Conservation (phyloP, 192 early-diverging fungal genomes). For the Coemansia sp. region DNA sequence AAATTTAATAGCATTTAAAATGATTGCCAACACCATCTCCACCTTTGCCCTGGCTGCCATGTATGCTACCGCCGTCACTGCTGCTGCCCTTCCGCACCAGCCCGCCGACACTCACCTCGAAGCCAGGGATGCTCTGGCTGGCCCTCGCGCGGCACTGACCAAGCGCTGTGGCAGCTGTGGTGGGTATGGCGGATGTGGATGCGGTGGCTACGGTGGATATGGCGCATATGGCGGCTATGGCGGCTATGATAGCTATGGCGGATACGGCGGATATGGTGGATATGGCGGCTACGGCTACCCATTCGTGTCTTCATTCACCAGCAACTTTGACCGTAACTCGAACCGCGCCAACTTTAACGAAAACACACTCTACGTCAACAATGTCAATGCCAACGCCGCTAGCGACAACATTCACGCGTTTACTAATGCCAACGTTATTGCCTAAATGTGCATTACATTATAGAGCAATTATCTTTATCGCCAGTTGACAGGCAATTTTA, state of each 20-base stretch:
- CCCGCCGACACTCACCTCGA: background rate
- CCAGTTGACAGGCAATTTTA: too few relatives aligned
- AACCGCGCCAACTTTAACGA: constrained; percentile 26
- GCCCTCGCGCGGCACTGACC: background rate
- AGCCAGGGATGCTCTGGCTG: background rate
- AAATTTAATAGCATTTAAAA: background rate
- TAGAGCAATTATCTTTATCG: too few relatives aligned
- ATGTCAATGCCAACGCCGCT: constrained; percentile 7
- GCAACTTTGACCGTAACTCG: constrained; percentile 6
- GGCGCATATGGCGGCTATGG: background rate
- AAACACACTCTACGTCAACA: constrained; percentile 24
- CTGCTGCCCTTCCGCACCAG: background rate
- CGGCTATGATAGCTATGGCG: background rate
- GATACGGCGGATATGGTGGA: background rate
- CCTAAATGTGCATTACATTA: background rate
- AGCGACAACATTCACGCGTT: constrained; percentile 64
- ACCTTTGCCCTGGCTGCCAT: background rate
- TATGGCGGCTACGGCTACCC: background rate
- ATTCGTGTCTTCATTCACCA: background rate
- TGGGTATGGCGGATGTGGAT: background rate
- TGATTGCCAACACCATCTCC: background rate
- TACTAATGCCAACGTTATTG: constrained; percentile 60
- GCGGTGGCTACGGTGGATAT: background rate
- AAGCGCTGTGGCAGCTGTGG: background rate
- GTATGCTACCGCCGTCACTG: background rate